Evolutionary conservation across 768 basidiomycete genomes (phyloP).

Genomic region (Boletus rex-veris): DNA sequence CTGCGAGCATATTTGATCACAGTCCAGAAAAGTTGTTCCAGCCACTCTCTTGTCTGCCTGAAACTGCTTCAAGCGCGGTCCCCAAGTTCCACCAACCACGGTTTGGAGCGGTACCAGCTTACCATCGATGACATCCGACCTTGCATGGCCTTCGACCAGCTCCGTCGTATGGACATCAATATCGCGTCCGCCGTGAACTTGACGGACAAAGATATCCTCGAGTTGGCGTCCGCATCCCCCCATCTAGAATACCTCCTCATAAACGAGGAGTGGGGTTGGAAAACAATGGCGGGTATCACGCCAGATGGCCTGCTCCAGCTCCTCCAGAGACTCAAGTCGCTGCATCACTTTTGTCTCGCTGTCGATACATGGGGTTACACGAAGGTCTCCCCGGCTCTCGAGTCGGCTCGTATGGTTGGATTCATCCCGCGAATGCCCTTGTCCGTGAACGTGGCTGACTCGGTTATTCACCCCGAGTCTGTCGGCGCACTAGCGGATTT

Average conservation of each 20-base stretch:
- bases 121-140: background rate
- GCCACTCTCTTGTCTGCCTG: background rate
- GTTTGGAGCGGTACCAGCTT: background rate
- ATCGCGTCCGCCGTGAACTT: background rate
- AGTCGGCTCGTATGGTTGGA: background rate
- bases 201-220: background rate
- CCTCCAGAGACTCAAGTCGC: background rate
- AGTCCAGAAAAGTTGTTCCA: background rate
- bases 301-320: constrained; percentile 1
- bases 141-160: constrained; percentile 1
- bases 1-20: background rate
- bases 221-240: background rate
- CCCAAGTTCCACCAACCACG: background rate
- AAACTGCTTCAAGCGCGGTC: constrained; percentile 1
- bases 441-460: constrained; percentile 4
- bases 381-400: background rate
- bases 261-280: constrained; percentile 9
- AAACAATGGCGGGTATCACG: background rate
- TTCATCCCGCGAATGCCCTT: background rate
- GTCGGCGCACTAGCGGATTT: constrained; percentile 2
- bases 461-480: background rate
- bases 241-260: background rate
- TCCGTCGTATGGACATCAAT: constrained; percentile 2
- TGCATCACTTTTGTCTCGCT: constrained; percentile 2
- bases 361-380: background rate